Base-by-base conservation (phyloP, 441 rosid species). In the Daphne laureola region DNA sequence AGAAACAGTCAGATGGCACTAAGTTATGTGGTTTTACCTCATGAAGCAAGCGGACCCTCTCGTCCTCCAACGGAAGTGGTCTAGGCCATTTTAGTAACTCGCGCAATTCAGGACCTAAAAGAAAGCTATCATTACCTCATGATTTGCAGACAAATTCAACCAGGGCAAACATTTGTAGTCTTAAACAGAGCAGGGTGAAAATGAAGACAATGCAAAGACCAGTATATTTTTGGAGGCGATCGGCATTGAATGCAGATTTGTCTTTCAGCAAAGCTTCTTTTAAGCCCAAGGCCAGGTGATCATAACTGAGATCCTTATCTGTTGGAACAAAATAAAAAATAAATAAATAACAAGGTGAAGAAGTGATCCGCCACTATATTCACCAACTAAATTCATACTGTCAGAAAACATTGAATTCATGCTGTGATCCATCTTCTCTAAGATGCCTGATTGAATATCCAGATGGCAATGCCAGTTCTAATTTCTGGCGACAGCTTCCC, bases 21-120 rank as follows among this genome's bases (percentile, higher is more conserved):
- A 21, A 2, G 25, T 21, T 21, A 21, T 21, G 25, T 0, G 25
- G 3, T 50, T 59, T 55, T 55, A 86, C 90, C 95, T 86, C 95
- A 59, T 74, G 88, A 57, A 86, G 66, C 26, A 86, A 58, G 49
- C 86, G 91, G 52, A 76, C 65, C 13, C 88, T 71, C 67, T 86
- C 95, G 46, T 83, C 88, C 74, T 86, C 95, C 70, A 81, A 74
- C 53, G 91, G 95, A 67, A 86, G 86, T 43, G 88, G 79, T 69
- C 91, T 71, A 12, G 95, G 88, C 95, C 91, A 86, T 67, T 78
- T 78, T 69, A 86, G 53, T 70, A 86, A 18, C 25, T 76, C 70
- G 0, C 86, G 76, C 54, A 86, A 68, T 61, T 83, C 64, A 73
- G 72, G 70, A 69, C 95, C 95, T 86, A 54, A 47, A 61, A 54